Evolutionary conservation across 2,329 filamentous ascomycete genomes (phyloP), one percentile per base, ranked within the genome.

Genomic region (Fusarium sp.): DNA sequence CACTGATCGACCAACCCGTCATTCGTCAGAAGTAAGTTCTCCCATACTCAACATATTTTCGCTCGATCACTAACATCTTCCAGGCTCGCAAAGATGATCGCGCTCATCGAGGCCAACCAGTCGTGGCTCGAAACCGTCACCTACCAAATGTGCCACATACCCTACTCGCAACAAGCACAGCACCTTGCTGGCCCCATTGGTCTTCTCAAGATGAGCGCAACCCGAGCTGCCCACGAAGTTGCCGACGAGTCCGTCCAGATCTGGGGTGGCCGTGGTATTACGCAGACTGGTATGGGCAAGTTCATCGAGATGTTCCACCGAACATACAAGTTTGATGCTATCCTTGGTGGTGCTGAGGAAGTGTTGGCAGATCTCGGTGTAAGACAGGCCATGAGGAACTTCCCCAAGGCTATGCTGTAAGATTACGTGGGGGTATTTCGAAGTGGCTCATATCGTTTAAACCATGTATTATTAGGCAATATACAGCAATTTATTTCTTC

Each of bases 131-230:
- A 97, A 80, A 89, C 88, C 44, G 90, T 96, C 77, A 94, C 93
- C 23, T 93, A 94, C 84, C 93, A 97, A 79, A 97, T 97, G 93
- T 92, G 88, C 83, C 86, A 93, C 80, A 93, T 97, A 92, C 88
- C 88, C 37, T 96, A 97, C 81, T 86, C 87, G 58, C 83, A 95
- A 78, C 93, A 97, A 80, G 85, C 91, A 27, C 89, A 89, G 77
- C 87, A 92, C 75, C 87, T 97, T 3, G 92, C 91, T 57, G 94
- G 94, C 1, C 93, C 93, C 32, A 94, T 97, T 70, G 93, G 90
- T 12, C 85, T 97, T 26, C 87, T 97, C 64, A 97, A 97, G 83
- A 92, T 92, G 80, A 92, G 90, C 80, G 84, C 86, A 49, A 97
- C 94, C 8, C 88, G 93, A 35, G 89, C 90, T 42, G 92, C 93